These are phyloP conservation scores for Orobanche coerulescens DNA, from an alignment of 257 asterid genomes.

Conservation along the genomic window DNA sequence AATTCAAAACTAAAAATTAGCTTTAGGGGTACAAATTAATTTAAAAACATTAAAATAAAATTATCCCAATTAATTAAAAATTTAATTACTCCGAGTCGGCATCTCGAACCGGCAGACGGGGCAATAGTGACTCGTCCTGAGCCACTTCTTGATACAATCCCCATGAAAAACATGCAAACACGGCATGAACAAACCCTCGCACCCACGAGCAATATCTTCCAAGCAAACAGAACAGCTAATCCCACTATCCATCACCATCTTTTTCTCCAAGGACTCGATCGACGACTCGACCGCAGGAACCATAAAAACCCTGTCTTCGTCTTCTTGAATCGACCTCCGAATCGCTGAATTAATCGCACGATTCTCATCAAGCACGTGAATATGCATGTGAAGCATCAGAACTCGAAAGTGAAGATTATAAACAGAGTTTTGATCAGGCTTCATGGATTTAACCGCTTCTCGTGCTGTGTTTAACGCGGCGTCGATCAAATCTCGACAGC, in stretches of 20 bases:
- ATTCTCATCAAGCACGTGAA: neutral
- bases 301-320: too few relatives aligned
- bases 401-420: neutral
- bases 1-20: too few relatives aligned
- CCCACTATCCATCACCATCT: neutral
- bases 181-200: neutral
- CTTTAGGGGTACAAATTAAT: too few relatives aligned
- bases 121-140: conserved; percentile 14
- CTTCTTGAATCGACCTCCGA: neutral
- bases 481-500: neutral
- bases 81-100: neutral
- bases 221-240: conserved; percentile 10
- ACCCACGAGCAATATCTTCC: neutral
- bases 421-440: neutral
- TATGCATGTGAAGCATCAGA: neutral
- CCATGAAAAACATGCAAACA: conserved; percentile 17
- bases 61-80: too few relatives aligned
- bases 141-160: conserved; percentile 14
- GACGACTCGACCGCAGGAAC: neutral
- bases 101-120: conserved; percentile 8
- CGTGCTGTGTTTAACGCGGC: neutral
- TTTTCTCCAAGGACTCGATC: neutral
- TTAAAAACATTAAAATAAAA: too few relatives aligned
- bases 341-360: neutral
- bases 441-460: neutral